Evolutionary conservation across 202 grass and related monocot species (phyloP).

Genomic region (Setaria viridis): DNA sequence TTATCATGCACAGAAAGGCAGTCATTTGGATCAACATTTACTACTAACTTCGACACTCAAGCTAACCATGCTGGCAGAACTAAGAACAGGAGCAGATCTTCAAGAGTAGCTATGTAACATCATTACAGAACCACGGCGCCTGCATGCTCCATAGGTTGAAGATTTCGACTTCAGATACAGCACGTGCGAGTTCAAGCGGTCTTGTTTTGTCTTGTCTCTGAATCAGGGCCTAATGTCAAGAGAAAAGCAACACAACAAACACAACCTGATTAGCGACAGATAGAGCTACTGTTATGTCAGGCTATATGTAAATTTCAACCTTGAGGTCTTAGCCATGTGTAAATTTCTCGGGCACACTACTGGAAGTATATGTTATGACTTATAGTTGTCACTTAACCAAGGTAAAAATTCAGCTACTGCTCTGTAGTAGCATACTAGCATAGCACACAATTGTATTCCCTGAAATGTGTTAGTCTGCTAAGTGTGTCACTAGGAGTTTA

Average conservation of each 20-base stretch:
- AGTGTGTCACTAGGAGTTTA: background rate
- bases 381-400: background rate
- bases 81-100: background rate
- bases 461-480: background rate
- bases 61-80: background rate
- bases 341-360: background rate
- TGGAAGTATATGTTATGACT: background rate
- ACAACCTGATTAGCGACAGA: background rate
- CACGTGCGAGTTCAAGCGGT: background rate
- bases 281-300: background rate
- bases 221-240: background rate
- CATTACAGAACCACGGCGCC: background rate
- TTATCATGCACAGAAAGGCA: background rate
- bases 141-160: background rate
- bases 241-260: background rate
- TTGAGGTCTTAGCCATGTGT: background rate
- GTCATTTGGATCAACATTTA: background rate
- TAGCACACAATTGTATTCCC: background rate
- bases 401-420: background rate
- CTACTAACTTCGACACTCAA: background rate
- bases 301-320: background rate
- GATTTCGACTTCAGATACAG: background rate
- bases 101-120: background rate
- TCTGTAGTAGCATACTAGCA: background rate
- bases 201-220: background rate